Conservation (phyloP, 164 flowering plant genomes). For the Chloranthus sessilifolius region DNA sequence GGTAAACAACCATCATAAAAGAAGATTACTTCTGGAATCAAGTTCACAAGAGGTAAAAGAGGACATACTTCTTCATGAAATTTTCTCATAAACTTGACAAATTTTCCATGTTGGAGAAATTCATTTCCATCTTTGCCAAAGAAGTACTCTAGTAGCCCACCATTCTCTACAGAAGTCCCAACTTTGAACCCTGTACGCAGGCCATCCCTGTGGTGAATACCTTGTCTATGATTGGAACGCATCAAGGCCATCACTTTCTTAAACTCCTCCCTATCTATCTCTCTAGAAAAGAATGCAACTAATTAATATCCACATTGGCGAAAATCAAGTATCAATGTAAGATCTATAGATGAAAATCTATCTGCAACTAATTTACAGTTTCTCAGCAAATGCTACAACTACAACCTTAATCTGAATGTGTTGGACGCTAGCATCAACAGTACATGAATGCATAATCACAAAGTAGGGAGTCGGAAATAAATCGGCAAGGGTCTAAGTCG, state of each 20-base stretch:
- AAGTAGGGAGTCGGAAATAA: no score
- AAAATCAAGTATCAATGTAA: not conserved
- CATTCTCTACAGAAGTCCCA: slow-evolving; percentile 67
- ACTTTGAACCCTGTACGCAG: slow-evolving; percentile 52
- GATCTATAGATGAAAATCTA: no score
- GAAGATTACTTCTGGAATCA: no score
- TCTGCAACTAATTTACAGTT: no score
- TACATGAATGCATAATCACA: no score
- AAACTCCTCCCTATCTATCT: slow-evolving; percentile 78
- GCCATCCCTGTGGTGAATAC: slow-evolving; percentile 73
- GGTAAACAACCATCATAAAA: not conserved
- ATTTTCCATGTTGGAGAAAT: slow-evolving; percentile 56
- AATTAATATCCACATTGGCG: slow-evolving; percentile 1
- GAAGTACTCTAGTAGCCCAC: slow-evolving; percentile 80
- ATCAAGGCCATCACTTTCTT: slow-evolving; percentile 90
- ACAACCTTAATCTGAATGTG: no score
- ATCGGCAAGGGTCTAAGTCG: no score
- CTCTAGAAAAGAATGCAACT: slow-evolving; percentile 31
- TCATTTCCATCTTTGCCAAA: slow-evolving; percentile 81
- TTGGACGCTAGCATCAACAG: no score
- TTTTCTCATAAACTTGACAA: slow-evolving; percentile 64
- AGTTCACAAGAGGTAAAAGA: no score
- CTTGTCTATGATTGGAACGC: slow-evolving; percentile 79
- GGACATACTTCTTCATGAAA: slow-evolving; percentile 69
- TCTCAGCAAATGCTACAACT: no score